phyloP scores from a whole-genome alignment of 768 basidiomycete species.

The Russula griseocarnosa region DNA sequence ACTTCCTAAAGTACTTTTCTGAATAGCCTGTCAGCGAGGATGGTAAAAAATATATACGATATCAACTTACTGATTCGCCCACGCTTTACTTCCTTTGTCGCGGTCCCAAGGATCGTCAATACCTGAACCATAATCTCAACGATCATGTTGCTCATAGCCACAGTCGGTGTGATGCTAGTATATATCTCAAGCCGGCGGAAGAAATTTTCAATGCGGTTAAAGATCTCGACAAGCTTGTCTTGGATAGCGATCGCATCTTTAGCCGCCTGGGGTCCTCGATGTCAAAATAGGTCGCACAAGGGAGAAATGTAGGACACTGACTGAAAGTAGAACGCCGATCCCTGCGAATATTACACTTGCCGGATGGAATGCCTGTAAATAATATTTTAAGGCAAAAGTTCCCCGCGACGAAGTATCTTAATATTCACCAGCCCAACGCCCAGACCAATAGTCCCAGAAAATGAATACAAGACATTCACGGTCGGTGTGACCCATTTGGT shows the following conservation, averaged over 20 bases:
- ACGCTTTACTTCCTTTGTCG: neutral
- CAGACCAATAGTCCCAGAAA: neutral
- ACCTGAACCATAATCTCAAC: slow-evolving; percentile 3
- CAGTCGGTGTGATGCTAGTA: neutral
- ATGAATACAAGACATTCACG: neutral
- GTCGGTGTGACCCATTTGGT: neutral
- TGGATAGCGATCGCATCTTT: neutral
- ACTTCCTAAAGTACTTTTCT: slow-evolving; percentile 2
- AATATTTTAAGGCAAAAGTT: neutral
- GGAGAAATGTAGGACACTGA: neutral
- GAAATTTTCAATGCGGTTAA: neutral
- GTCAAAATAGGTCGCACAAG: neutral
- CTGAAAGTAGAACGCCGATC: neutral
- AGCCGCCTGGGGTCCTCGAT: neutral
- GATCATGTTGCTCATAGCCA: neutral
- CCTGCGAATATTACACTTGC: neutral
- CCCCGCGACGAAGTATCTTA: neutral
- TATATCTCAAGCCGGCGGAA: slow-evolving; percentile 6
- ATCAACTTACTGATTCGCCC: slow-evolving; percentile 6
- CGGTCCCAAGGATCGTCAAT: neutral
- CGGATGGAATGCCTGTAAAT: neutral
- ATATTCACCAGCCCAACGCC: neutral
- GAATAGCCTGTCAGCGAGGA: neutral
- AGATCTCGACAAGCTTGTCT: neutral
- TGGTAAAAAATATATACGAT: neutral